These are phyloP conservation scores for Leptodontidium sp. DNA, from an alignment of 2,329 filamentous ascomycete species.

Conservation along the genomic window DNA sequence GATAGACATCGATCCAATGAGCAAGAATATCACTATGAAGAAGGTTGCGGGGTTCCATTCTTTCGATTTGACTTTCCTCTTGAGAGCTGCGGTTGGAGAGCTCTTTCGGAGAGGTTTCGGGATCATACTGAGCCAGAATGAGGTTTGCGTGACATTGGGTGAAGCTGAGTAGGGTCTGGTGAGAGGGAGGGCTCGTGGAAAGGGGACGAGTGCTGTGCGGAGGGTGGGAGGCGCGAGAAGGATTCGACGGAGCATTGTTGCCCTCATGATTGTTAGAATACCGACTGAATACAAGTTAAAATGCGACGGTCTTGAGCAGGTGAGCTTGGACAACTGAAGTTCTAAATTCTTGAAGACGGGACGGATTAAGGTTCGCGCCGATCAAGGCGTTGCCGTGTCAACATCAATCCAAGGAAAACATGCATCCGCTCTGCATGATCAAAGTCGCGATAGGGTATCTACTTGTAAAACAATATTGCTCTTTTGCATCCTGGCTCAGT, in stretches of 20 bases:
- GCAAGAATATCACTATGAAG: slow-evolving; percentile 80
- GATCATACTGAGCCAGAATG: slow-evolving; percentile 74
- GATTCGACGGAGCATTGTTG: slow-evolving; percentile 36
- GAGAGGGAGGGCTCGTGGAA: slow-evolving; percentile 25
- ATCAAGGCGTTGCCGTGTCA: slow-evolving; percentile 23
- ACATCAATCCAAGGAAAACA: neutral
- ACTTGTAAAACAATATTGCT: slow-evolving; percentile 25
- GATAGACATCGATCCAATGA: slow-evolving; percentile 96
- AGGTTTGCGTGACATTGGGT: slow-evolving; percentile 46
- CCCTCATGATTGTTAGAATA: slow-evolving; percentile 15
- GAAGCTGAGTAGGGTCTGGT: slow-evolving; percentile 47
- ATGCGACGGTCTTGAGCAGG: neutral
- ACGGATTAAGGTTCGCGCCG: neutral
- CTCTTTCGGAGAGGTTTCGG: slow-evolving; percentile 69
- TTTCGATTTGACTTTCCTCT: slow-evolving; percentile 59
- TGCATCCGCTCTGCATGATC: slow-evolving; percentile 1
- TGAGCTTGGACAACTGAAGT: slow-evolving; percentile 1
- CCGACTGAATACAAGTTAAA: neutral
- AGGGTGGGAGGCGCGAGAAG: slow-evolving; percentile 40
- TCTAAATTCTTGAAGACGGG: slow-evolving; percentile 8
- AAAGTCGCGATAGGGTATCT: neutral
- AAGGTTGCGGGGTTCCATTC: slow-evolving; percentile 85
- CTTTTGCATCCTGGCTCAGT: slow-evolving; percentile 28
- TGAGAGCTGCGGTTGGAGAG: slow-evolving; percentile 48
- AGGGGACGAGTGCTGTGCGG: slow-evolving; percentile 35